Base-by-base conservation (phyloP, 768 basidiomycete species). In the Mycena venus region DNA sequence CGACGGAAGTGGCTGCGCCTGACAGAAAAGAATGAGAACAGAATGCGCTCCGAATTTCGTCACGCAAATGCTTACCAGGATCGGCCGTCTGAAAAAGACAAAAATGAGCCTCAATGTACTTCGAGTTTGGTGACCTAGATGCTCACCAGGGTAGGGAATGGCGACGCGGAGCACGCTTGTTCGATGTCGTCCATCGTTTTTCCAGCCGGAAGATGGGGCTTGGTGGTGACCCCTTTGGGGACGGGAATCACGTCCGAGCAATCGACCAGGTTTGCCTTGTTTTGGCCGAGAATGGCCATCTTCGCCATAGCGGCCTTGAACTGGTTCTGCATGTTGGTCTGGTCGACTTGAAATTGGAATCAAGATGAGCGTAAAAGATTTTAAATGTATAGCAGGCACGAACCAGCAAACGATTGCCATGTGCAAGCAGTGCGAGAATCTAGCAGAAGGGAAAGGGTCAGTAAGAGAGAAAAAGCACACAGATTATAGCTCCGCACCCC, bases 241-340 rank as follows among this genome's bases (percentile, higher is more conserved):
- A 72, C 64, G 32, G 84, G 84, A 31, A 85, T 83, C 56, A 84
- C 82, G 23, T 85, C 84, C 6, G 84, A 84, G 78, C 85, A 86
- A 77, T 85, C 85, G 38, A 82, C 71, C 62, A 85, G 63, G 9
- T 73, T 62, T 29, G 36, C 60, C 14, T 29, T 49, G 68, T 83
- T 77, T 32, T 83, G 80, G 9, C 83, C 84, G 40, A 83, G 66
- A 25, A 81, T 73, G 8, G 82, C 78, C 38, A 85, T 77, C 74
- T 84, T 84, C 23, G 77, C 72, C 81, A 84, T 83, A 12, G 81
- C 84, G 19, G 72, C 77, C 29, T 60, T 63, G 80, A 84, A 84
- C 9, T 73, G 74, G 23, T 51, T 38, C 31, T 74, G 64, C 75
- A 83, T 71, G 36, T 58, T 66, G 19, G 70, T 63, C 59, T 83